Conservation (phyloP, 2,329 filamentous ascomycete species). For the Ophiostoma piceae region DNA sequence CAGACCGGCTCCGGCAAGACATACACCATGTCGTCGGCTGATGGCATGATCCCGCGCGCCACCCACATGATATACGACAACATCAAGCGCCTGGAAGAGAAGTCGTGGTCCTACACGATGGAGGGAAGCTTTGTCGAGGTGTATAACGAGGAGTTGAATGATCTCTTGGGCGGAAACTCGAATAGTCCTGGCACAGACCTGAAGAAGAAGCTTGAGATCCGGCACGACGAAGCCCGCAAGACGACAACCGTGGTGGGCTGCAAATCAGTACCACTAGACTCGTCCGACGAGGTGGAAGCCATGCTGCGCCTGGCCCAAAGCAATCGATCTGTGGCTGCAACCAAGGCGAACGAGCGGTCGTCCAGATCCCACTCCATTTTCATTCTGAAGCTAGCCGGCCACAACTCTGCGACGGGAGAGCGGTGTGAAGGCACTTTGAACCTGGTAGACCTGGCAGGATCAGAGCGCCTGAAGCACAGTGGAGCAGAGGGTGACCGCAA, state of each 20-base stretch:
- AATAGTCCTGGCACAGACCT: conserved; percentile 40
- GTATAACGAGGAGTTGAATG: conserved; percentile 95
- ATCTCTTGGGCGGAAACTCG: conserved; percentile 57
- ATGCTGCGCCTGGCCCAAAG: conserved; percentile 75
- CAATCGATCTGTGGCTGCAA: conserved; percentile 89
- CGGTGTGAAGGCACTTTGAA: conserved; percentile 90
- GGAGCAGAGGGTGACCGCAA: conserved; percentile 80
- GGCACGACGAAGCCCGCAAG: conserved; percentile 75
- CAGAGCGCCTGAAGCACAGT: conserved; percentile 82
- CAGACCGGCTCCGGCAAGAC: conserved; percentile 98
- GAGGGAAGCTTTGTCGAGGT: conserved; percentile 95
- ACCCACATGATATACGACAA: conserved; percentile 92
- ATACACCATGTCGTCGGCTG: conserved; percentile 82
- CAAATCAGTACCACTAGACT: conserved; percentile 70
- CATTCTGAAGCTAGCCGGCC: conserved; percentile 71
- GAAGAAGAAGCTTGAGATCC: conserved; percentile 82
- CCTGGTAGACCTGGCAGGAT: conserved; percentile 90
- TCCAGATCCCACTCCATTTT: conserved; percentile 95
- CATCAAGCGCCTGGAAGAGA: conserved; percentile 74
- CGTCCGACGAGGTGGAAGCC: conserved; percentile 69
- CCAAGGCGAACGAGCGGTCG: conserved; percentile 93
- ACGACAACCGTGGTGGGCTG: conserved; percentile 79
- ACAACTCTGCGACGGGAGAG: conserved; percentile 71
- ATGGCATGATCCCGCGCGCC: conserved; percentile 93
- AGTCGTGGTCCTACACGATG: conserved; percentile 92